A percentile compares a stretch with the other conserved stretches of the same genome.
Evolutionary conservation across 306 rosid species (phyloP).

Genomic region (Citrullus colocynthis): DNA sequence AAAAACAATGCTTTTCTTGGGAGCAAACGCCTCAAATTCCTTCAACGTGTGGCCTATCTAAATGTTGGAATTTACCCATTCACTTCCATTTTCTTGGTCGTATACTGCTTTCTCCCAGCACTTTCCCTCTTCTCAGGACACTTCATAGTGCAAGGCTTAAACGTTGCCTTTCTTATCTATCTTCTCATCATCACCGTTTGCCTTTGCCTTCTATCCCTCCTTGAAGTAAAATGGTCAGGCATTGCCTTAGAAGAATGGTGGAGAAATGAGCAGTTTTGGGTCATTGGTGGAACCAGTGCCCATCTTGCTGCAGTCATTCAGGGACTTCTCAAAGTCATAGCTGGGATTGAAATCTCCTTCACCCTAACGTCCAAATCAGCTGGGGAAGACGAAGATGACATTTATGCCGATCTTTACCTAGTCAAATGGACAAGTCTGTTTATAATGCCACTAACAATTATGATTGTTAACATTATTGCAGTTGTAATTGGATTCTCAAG

Average conservation of each 20-base stretch:
- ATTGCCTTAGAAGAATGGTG: slow-evolving; percentile 73
- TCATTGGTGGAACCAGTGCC: slow-evolving; percentile 77
- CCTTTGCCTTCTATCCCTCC: slow-evolving; percentile 53
- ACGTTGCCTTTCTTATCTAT: slow-evolving; percentile 35
- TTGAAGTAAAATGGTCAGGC: slow-evolving; percentile 82
- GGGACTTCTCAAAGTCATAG: slow-evolving; percentile 54
- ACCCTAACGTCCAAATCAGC: slow-evolving; percentile 55
- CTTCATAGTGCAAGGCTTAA: slow-evolving; percentile 56
- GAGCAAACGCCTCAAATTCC: slow-evolving; percentile 62
- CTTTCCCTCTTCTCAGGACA: slow-evolving; percentile 55
- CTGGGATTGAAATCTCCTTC: slow-evolving; percentile 63
- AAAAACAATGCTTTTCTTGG: slow-evolving; percentile 63
- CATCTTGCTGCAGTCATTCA: slow-evolving; percentile 74
- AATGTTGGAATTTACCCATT: slow-evolving; percentile 75
- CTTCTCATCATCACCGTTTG: slow-evolving; percentile 39
- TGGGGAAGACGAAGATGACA: slow-evolving; percentile 43
- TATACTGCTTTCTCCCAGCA: slow-evolving; percentile 70
- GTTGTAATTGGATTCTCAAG: slow-evolving; percentile 47
- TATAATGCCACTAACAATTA: slow-evolving; percentile 56
- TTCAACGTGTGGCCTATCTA: slow-evolving; percentile 64
- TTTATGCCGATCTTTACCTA: slow-evolving; percentile 55
- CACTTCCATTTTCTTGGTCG: slow-evolving; percentile 56
- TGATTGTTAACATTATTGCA: slow-evolving; percentile 38
- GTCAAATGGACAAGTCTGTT: slow-evolving; percentile 83
- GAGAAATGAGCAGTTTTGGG: slow-evolving; percentile 84